Evolutionary conservation across 2,329 filamentous ascomycete genomes (phyloP), one percentile per base, ranked within the genome.

Genomic region (Ophiostoma quercus): DNA sequence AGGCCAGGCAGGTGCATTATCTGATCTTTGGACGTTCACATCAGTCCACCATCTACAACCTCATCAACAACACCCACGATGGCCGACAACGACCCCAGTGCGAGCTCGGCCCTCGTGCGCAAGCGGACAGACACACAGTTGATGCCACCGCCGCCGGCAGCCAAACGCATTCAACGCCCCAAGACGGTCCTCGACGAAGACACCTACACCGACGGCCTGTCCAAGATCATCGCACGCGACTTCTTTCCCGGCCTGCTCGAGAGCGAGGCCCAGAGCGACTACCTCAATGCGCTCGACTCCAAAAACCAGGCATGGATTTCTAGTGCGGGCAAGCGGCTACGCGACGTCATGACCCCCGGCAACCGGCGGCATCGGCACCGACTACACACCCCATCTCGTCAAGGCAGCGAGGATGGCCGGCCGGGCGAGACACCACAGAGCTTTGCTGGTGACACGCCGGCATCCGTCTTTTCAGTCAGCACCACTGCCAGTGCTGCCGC

Each of bases 201-300:
- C 74, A 88, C 90, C 68, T 99, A 99, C 79, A 95, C 92, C 1
- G 88, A 93, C 71, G 91, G 92, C 0, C 84, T 99, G 37, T 97
- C 94, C 0, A 90, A 95, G 74, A 98, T 99, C 77, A 97, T 99
- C 73, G 92, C 92, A 11, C 89, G 95, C 74, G 95, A 99, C 82
- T 99, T 96, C 82, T 99, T 98, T 76, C 95, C 95, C 0, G 95
- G 94, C 0, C 84, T 99, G 0, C 82, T 94, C 4, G 93, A 98
- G 78, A 89, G 89, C 16, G 89, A 96, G 75, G 90, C 90, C 0
- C 93, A 97, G 78, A 89, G 93, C 77, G 95, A 99, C 75, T 98
- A 97, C 75, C 83, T 99, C 39, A 90, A 96, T 76, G 95, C 95
- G 0, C 81, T 98, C 9, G 93, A 96, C 9, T 96, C 94, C 19